A percentile compares a stretch with the other conserved stretches of the same genome.
Conservation (phyloP, 345 rosid genomes). For the Syzygium aromaticum region DNA sequence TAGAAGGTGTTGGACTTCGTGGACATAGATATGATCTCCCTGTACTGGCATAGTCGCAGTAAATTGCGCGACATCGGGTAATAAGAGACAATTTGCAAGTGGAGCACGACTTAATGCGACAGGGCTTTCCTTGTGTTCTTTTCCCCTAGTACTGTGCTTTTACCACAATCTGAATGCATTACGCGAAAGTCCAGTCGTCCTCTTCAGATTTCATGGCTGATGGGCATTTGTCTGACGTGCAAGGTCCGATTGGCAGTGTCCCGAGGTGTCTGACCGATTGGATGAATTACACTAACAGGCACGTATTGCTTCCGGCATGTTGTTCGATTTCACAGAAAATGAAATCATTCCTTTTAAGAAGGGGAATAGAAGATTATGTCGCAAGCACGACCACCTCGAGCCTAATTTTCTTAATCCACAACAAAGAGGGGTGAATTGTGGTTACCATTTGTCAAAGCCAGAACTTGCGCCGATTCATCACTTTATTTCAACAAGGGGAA, state of each 20-base stretch:
- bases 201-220: not conserved
- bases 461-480: not conserved
- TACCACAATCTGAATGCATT: not conserved
- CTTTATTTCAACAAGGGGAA: not conserved
- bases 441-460: not conserved
- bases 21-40: not conserved
- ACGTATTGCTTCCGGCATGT: not conserved
- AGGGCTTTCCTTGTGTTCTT: not conserved
- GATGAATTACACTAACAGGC: not conserved
- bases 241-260: not conserved
- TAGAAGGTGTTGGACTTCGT: not conserved
- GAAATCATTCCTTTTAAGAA: not conserved
- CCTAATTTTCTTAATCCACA: not conserved
- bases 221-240: not conserved
- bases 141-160: not conserved
- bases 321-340: not conserved
- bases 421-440: not conserved
- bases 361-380: not conserved
- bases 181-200: not conserved
- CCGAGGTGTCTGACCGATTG: not conserved
- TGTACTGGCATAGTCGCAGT: not conserved
- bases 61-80: not conserved
- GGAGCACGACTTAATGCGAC: not conserved
- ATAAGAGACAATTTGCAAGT: not conserved
- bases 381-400: not conserved